A percentile compares a stretch with the other conserved stretches of the same genome.
Conservation (phyloP, 1,284 basidiomycete genomes). For the Ceratorhiza oryzae-sativae region DNA sequence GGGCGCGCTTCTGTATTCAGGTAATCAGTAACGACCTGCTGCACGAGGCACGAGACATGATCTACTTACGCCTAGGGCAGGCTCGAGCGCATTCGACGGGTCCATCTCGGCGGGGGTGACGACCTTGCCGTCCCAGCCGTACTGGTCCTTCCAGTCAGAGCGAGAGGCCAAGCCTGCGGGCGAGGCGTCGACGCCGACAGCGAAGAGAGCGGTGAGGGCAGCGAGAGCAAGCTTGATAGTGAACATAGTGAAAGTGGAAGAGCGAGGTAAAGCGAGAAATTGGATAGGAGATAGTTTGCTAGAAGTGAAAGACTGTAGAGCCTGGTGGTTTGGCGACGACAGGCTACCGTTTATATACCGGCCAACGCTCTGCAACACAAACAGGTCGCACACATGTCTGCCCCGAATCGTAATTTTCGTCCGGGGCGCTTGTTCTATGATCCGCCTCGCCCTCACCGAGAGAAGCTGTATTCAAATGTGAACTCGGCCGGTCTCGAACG, state of each 20-base stretch:
- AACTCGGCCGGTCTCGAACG: too few species aligned
- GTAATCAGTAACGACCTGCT: not conserved
- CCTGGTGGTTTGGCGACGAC: too few species aligned
- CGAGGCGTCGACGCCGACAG: not conserved
- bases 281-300: too few species aligned
- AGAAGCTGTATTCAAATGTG: too few species aligned
- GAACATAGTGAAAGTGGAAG: constrained; percentile 6
- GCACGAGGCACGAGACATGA: not conserved
- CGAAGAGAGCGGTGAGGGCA: not conserved
- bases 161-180: not conserved
- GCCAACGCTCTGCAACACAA: too few species aligned
- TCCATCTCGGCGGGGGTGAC: constrained; percentile 4
- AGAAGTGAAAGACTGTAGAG: too few species aligned
- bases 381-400: too few species aligned
- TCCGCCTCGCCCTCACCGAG: too few species aligned
- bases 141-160: not conserved
- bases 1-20: not conserved
- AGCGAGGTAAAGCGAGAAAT: not conserved
- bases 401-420: too few species aligned
- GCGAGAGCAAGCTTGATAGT: constrained; percentile 2
- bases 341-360: too few species aligned
- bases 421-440: too few species aligned
- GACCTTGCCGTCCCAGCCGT: constrained; percentile 15
- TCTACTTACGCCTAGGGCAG: not conserved
- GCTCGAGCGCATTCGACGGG: not conserved